These are phyloP conservation scores for Cladosporium oxysporum DNA, from an alignment of 2,329 filamentous ascomycete species.

Conservation along the genomic window DNA sequence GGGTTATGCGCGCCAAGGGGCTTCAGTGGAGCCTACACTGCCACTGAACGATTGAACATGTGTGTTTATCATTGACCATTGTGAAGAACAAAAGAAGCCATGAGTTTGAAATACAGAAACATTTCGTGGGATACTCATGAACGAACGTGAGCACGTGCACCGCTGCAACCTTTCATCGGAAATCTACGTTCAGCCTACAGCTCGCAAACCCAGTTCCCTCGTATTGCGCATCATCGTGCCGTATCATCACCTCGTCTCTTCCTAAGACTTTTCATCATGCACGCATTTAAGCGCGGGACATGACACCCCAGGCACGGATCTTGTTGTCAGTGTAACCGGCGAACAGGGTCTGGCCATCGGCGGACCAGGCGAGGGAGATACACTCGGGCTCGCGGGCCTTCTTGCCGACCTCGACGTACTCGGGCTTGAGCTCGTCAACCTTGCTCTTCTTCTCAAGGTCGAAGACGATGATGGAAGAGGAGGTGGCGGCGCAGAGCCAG, in stretches of 20 bases:
- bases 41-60: neutral
- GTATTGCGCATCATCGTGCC: slow-evolving; percentile 42
- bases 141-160: slow-evolving; percentile 32
- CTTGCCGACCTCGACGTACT: slow-evolving; percentile 94
- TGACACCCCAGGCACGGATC: slow-evolving; percentile 96
- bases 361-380: slow-evolving; percentile 94
- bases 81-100: neutral
- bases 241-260: slow-evolving; percentile 23
- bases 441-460: slow-evolving; percentile 99
- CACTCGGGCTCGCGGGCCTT: slow-evolving; percentile 99
- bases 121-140: slow-evolving; percentile 20
- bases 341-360: slow-evolving; percentile 98
- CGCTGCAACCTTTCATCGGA: slow-evolving; percentile 42
- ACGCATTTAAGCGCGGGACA: slow-evolving; percentile 68
- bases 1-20: too few species aligned
- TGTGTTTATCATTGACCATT: neutral
- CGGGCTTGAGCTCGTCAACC: slow-evolving; percentile 99
- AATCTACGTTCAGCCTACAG: slow-evolving; percentile 29
- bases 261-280: slow-evolving; percentile 6
- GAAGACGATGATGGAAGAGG: slow-evolving; percentile 99
- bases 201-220: slow-evolving; percentile 35
- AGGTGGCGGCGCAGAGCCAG: slow-evolving; percentile 99
- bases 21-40: neutral
- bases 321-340: slow-evolving; percentile 99
- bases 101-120: slow-evolving; percentile 11